Conservation (phyloP, 1,284 basidiomycete genomes). For the Mycena sp. region DNA sequence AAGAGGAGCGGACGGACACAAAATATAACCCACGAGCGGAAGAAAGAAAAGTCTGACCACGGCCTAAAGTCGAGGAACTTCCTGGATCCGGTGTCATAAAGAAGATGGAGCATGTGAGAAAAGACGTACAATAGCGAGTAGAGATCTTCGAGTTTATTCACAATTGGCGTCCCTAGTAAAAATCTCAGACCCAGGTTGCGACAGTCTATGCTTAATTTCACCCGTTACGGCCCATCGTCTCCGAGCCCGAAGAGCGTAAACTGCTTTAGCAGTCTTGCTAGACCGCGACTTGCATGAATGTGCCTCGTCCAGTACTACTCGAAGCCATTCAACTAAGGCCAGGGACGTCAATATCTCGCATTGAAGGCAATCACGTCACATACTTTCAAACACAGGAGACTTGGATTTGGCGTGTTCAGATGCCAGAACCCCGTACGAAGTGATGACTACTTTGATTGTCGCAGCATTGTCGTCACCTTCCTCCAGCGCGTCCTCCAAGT, state of each 20-base stretch:
- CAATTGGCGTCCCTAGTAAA: conserved; percentile 86
- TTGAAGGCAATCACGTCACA: conserved; percentile 37
- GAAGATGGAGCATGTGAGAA: conserved; percentile 1
- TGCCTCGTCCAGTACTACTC: conserved; percentile 89
- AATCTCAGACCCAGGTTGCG: background rate
- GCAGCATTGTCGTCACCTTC: conserved; percentile 56
- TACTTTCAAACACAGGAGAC: conserved; percentile 76
- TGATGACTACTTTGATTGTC: conserved; percentile 84
- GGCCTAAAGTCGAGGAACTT: conserved; percentile 92
- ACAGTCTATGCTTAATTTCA: no score
- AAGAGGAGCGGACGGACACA: background rate
- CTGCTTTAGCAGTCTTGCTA: conserved; percentile 92
- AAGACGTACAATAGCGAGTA: conserved; percentile 76
- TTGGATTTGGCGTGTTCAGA: conserved; percentile 81
- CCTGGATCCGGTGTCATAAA: conserved; percentile 49
- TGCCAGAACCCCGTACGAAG: conserved; percentile 89
- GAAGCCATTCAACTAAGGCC: conserved; percentile 77
- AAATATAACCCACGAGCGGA: conserved; percentile 66
- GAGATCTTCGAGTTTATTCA: conserved; percentile 94
- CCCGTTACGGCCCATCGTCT: conserved; percentile 93
- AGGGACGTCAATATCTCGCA: conserved; percentile 8
- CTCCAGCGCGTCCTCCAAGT: conserved; percentile 73
- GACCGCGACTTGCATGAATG: conserved; percentile 94
- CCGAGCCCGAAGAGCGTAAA: conserved; percentile 83
- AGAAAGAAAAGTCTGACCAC: conserved; percentile 91